Conservation (phyloP, 306 rosid genomes). For the Ormosia emarginata region DNA sequence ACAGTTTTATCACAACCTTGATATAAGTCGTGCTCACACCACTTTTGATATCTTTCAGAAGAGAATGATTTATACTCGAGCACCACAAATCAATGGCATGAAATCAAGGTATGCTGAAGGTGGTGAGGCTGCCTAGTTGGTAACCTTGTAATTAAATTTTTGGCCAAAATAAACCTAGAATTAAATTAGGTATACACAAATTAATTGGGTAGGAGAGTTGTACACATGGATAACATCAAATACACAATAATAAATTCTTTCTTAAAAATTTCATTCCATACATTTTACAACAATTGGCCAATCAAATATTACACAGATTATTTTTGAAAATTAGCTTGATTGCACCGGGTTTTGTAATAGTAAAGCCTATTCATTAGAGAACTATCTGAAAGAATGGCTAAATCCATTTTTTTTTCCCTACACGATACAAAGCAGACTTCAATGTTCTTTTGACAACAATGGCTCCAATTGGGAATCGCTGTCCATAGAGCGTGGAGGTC, state of each 20-base stretch:
- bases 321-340: background rate
- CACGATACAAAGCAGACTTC: constrained; percentile 11
- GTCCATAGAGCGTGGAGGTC: constrained; percentile 29
- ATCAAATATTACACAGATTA: constrained; percentile 10
- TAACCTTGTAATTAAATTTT: background rate
- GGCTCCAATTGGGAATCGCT: constrained; percentile 68
- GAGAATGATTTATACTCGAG: background rate
- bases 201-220: background rate
- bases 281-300: constrained; percentile 26
- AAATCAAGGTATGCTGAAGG: background rate
- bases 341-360: background rate
- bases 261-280: background rate
- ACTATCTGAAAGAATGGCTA: constrained; percentile 28
- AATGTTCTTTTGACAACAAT: constrained; percentile 52
- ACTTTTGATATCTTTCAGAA: background rate
- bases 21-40: too few species aligned
- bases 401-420: constrained; percentile 16
- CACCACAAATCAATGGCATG: background rate
- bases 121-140: background rate
- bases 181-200: background rate
- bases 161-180: background rate
- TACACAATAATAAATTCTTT: background rate
- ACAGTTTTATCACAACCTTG: too few species aligned
- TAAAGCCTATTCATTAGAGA: constrained; percentile 10
- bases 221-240: background rate